These are phyloP conservation scores for Penicillium soppii DNA, from an alignment of 495 filamentous ascomycete species.

Conservation along the genomic window DNA sequence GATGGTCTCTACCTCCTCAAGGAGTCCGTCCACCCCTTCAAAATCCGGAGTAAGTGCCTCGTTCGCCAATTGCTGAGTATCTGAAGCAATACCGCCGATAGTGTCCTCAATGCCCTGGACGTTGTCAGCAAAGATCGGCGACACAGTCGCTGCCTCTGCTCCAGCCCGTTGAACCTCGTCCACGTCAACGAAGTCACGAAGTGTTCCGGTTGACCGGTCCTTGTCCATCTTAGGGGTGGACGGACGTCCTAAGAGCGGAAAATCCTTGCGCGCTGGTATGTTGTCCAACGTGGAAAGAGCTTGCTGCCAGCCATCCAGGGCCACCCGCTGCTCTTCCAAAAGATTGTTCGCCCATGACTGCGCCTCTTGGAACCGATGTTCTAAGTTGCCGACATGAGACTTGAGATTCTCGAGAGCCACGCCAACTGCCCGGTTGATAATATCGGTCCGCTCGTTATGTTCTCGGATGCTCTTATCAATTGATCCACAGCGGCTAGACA, in stretches of 20 bases:
- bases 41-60: constrained; percentile 26
- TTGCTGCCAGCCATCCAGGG: constrained; percentile 67
- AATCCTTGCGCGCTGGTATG: constrained; percentile 61
- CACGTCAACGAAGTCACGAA: constrained; percentile 72
- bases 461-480: constrained; percentile 55
- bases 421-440: constrained; percentile 69
- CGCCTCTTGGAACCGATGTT: constrained; percentile 70
- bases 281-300: constrained; percentile 60
- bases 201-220: constrained; percentile 42
- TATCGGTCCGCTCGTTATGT: constrained; percentile 62
- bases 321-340: constrained; percentile 64
- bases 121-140: constrained; percentile 52
- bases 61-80: constrained; percentile 54
- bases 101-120: constrained; percentile 50
- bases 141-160: constrained; percentile 40
- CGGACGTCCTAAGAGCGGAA: constrained; percentile 48
- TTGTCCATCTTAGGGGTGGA: constrained; percentile 42
- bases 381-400: constrained; percentile 69
- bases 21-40: constrained; percentile 53
- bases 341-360: constrained; percentile 71
- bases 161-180: constrained; percentile 66
- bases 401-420: constrained; percentile 82
- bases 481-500: constrained; percentile 61
- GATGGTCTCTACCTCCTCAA: constrained; percentile 84
- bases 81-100: constrained; percentile 51